These are phyloP conservation scores for Neurospora sp. DNA, from an alignment of 495 filamentous ascomycete genomes.

Conservation along the genomic window DNA sequence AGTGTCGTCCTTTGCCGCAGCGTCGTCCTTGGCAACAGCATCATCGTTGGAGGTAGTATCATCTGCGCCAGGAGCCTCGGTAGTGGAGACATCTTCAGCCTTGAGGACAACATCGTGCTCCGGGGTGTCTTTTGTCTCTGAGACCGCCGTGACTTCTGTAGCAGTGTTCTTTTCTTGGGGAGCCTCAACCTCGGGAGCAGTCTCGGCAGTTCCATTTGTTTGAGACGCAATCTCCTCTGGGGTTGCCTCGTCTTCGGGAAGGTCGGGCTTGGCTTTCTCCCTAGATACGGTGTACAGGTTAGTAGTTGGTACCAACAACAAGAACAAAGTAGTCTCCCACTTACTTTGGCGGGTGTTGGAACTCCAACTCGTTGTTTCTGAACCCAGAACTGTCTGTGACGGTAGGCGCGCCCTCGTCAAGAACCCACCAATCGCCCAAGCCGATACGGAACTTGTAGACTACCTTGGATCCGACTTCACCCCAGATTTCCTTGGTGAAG, in stretches of 20 bases:
- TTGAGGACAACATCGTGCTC: neutral
- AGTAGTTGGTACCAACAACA: neutral
- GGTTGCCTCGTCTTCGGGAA: neutral
- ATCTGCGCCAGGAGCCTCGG: neutral
- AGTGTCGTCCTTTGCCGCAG: neutral
- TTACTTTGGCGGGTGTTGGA: constrained; percentile 17
- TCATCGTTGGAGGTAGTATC: neutral
- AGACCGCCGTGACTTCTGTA: neutral
- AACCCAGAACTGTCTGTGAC: constrained; percentile 47
- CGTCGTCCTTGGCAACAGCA: neutral
- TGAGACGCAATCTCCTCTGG: neutral
- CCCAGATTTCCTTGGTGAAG: constrained; percentile 38
- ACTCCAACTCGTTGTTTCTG: constrained; percentile 45
- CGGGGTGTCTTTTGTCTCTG: neutral
- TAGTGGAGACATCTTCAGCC: neutral
- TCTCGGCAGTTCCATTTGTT: neutral
- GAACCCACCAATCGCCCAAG: constrained; percentile 52
- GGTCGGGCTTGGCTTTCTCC: neutral
- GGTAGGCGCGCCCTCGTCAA: constrained; percentile 45
- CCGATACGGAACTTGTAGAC: constrained; percentile 65
- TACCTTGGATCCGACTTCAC: constrained; percentile 37
- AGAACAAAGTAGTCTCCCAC: neutral
- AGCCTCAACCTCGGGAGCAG: neutral
- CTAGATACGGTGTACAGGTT: too few species aligned
- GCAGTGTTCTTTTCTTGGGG: neutral